Percentiles rank a stretch among this genome's conserved stretches.
phyloP scores from a whole-genome alignment of 192 early-diverging fungal species.

The Coemansia umbellata region DNA sequence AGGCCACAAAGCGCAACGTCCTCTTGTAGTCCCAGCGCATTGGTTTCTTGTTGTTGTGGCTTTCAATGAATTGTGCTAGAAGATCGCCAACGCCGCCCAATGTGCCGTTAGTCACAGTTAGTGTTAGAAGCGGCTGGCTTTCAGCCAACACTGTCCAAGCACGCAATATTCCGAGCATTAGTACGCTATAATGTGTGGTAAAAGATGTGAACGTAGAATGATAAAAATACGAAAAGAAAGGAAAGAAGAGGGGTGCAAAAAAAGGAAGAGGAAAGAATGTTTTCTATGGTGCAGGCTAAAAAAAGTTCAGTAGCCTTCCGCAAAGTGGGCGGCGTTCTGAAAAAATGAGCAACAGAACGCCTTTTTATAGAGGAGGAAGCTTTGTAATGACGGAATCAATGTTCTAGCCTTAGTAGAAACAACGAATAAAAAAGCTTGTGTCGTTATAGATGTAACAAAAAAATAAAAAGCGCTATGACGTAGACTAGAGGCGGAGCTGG shows the following conservation, averaged over 20 bases:
- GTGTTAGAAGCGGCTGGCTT: constrained; percentile 58
- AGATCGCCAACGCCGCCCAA: constrained; percentile 63
- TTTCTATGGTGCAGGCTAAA: no score
- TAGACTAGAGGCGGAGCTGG: no score
- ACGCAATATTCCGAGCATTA: constrained; percentile 26
- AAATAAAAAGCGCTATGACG: no score
- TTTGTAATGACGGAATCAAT: no score
- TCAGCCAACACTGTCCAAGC: constrained; percentile 42
- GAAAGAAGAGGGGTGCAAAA: not conserved
- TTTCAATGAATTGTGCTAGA: constrained; percentile 58
- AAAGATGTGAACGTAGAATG: not conserved
- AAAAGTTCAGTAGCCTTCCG: no score
- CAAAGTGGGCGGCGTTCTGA: no score
- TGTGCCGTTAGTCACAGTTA: constrained; percentile 63
- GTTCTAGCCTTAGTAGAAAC: no score
- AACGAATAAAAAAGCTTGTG: no score
- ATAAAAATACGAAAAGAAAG: not conserved
- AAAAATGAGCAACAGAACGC: not conserved
- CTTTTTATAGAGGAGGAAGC: not conserved
- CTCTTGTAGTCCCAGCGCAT: constrained; percentile 41
- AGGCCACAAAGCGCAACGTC: constrained; percentile 60
- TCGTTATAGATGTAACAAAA: no score
- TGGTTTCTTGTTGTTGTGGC: constrained; percentile 13
- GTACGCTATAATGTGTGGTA: no score
- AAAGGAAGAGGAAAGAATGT: no score